phyloP scores from a whole-genome alignment of 257 asterid genomes.

The Fraxinus quadrangulata region DNA sequence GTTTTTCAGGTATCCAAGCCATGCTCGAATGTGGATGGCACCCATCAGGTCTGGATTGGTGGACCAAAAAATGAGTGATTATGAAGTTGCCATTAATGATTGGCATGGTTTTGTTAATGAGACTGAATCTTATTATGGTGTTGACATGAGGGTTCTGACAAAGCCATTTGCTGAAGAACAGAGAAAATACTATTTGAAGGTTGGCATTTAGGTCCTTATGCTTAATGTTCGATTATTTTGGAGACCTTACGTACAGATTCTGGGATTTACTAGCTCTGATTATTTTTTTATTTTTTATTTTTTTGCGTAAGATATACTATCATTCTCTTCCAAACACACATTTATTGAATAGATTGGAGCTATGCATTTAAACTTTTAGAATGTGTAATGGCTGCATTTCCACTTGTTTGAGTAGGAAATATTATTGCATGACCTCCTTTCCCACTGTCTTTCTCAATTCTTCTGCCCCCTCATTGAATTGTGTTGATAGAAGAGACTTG shows the following conservation, averaged over 20 bases:
- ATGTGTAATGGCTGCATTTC: not conserved
- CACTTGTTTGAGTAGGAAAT: not conserved
- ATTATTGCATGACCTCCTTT: not conserved
- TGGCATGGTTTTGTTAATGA: constrained; percentile 72
- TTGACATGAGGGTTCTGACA: constrained; percentile 81
- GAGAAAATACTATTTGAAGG: constrained; percentile 84
- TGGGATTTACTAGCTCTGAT: constrained; percentile 17
- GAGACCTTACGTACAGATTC: not conserved
- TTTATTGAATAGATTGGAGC: not conserved
- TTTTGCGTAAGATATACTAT: not conserved
- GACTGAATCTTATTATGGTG: constrained; percentile 72
- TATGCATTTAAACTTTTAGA: not conserved
- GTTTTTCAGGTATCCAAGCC: constrained; percentile 90
- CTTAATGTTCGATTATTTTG: not conserved
- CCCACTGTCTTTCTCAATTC: not conserved
- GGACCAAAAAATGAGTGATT: constrained; percentile 67
- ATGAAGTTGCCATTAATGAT: constrained; percentile 65
- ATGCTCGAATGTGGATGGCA: constrained; percentile 95
- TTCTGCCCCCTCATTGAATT: not conserved
- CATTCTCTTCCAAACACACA: not conserved
- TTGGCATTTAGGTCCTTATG: constrained; percentile 29
- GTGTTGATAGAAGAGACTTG: not conserved
- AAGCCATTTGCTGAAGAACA: constrained; percentile 72
- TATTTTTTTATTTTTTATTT: not conserved
- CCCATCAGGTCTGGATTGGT: constrained; percentile 76